A percentile compares a stretch with the other conserved stretches of the same genome.
Conservation (phyloP, 208 protist genomes). For the Plasmodiophora brassicae region DNA sequence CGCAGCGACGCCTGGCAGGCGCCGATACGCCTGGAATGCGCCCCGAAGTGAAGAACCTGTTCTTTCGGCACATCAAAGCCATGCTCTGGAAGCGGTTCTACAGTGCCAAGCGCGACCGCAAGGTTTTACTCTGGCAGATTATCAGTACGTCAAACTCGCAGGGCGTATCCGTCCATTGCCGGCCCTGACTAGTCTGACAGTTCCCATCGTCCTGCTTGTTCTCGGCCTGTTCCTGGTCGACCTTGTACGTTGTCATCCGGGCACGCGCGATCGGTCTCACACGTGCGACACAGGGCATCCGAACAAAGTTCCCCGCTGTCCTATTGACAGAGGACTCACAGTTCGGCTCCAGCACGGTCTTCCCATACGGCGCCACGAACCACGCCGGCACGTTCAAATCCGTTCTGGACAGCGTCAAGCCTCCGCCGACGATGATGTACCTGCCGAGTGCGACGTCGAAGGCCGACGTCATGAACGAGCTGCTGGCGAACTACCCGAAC, state of each 20-base stretch:
- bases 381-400: too few species aligned
- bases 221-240: neutral
- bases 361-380: too few species aligned
- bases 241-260: too few species aligned
- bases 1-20: neutral
- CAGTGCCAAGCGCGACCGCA: slow-evolving; percentile 29
- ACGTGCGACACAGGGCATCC: too few species aligned
- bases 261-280: too few species aligned
- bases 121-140: slow-evolving; percentile 19
- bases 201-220: neutral
- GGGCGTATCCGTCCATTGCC: too few species aligned
- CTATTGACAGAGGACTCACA: too few species aligned
- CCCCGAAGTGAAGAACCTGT: neutral
- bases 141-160: neutral
- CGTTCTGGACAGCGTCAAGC: too few species aligned
- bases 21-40: neutral
- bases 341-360: too few species aligned
- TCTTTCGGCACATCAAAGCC: slow-evolving; percentile 21
- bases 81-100: slow-evolving; percentile 33
- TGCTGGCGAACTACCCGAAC: neutral
- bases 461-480: neutral
- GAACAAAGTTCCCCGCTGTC: too few species aligned
- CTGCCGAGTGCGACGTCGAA: too few species aligned
- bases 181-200: neutral
- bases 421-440: too few species aligned